Evolutionary conservation across 306 rosid genomes (phyloP), one percentile per base, ranked within the genome.

Genomic region (Coriaria nepalensis): DNA sequence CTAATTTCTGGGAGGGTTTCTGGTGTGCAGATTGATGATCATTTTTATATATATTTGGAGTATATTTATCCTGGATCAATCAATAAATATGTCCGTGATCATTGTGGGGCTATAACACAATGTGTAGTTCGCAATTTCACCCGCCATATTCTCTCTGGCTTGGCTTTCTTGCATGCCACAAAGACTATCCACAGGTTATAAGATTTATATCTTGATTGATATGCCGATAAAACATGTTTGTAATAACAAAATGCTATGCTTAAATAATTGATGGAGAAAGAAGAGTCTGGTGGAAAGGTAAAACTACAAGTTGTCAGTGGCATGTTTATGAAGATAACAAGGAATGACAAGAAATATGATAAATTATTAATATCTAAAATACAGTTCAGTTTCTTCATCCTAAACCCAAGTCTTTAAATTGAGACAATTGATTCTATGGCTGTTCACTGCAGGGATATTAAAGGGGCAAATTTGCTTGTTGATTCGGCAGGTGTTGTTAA

Each of bases 381-480:
- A 4, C 36, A 37, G 29, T 35, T 8, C 39, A 32, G 34, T 15
- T 44, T 14, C 43, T 13, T 52, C 45, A 38, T 10, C 32, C 32
- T 7, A 13, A 46, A 6, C 8, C 11, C 12, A 20, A 9, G 9
- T 33, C 11, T 9, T 33, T 49, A 10, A 7, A 34, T 40, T 33
- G 41, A 39, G 52, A 47, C 6, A 5, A 5, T 40, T 13, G 29
- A 34, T 45, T 57, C 42, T 10, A 49, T 47, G 29, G 29, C 29
- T 60, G 50, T 64, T 47, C 52, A 67, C 50, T 57, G 40, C 52
- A 90, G 97, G 79, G 97, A 90, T 67, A 90, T 90, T 63, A 90
- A 90, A 75, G 93, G 97, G 64, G 95, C 97, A 61, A 90, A 90
- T 82, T 75, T 90, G 71, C 77, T 90, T 7, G 95, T 90, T 39